Conservation (phyloP, 768 basidiomycete species). For the Russula brevipes region DNA sequence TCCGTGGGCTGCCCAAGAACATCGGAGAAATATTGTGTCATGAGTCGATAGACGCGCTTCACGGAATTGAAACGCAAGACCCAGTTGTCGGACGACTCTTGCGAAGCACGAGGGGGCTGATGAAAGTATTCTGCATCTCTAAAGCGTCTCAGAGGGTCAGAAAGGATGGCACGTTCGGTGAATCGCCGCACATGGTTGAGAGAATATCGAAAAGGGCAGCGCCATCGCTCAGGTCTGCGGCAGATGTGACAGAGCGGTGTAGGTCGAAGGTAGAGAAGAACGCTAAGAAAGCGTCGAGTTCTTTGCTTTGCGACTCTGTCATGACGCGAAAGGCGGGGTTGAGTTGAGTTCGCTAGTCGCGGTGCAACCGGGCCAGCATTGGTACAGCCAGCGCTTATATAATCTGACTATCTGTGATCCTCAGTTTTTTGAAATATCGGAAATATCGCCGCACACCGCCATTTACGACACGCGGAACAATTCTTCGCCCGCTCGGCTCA, state of each 20-base stretch:
- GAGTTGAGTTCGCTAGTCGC: not conserved
- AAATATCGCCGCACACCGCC: too few species aligned
- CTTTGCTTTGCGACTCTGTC: constrained; percentile 45
- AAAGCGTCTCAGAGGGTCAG: constrained; percentile 19
- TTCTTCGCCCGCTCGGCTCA: too few species aligned
- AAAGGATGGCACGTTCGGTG: constrained; percentile 1
- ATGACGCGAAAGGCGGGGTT: constrained; percentile 7
- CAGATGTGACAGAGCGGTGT: constrained; percentile 52
- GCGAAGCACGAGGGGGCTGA: constrained; percentile 49
- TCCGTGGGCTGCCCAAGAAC: constrained; percentile 75
- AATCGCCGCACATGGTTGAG: constrained; percentile 57
- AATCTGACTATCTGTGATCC: not conserved
- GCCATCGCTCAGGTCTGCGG: constrained; percentile 76
- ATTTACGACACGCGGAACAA: too few species aligned
- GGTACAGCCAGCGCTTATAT: not conserved
- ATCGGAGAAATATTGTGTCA: constrained; percentile 85
- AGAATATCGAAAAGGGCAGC: constrained; percentile 71
- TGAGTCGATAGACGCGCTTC: constrained; percentile 80
- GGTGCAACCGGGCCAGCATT: too few species aligned
- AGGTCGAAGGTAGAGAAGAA: constrained; percentile 76
- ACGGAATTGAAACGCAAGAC: constrained; percentile 77
- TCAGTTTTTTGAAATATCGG: too few species aligned
- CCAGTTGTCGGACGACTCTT: constrained; percentile 80
- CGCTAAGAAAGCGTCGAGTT: constrained; percentile 75
- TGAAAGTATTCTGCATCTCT: constrained; percentile 82